Evolutionary conservation across 805 yeast genomes (phyloP), one percentile per base, ranked within the genome.

Genomic region (Gaillardinia entomophila): DNA sequence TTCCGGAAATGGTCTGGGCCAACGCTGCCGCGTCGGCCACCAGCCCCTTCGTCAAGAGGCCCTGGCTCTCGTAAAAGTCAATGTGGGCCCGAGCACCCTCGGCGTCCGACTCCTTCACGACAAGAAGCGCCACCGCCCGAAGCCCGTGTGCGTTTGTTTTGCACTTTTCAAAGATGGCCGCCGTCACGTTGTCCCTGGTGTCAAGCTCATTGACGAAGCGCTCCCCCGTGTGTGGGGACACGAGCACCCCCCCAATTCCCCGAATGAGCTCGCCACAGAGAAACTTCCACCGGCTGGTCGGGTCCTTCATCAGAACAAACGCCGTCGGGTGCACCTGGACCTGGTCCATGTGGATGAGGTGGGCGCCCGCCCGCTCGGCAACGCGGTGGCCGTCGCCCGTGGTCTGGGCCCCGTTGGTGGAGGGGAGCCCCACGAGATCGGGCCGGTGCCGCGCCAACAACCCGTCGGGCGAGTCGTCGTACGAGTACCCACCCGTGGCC

Each of bases 321-420:
- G 82, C 82, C 2, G 82, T 77, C 26, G 82, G 82, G 46, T 77
- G 82, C 8, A 77, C 64, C 51, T 77, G 83, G 14, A 77, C 55
- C 42, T 75, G 70, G 29, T 73, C 73, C 80, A 76, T 75, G 43
- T 75, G 75, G 12, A 74, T 62, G 38, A 75, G 52, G 6, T 64
- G 57, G 6, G 75, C 81, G 25, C 71, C 71, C 13, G 57, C 63
- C 14, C 53, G 28, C 18, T 54, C 60, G n/a, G 75, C 59, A n/a
- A 75, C 48, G 18, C 57, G 53, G 28, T 71, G 77, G 3, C 82
- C 80, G 46, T 77, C 82, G 13, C 83, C 83, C 1, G 75, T 58
- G 1, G 81, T 74, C 42, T 67, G 72, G 16, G 53, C 53, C 17
- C 79, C 77, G 48, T 77, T 77, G 1, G 82, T 75, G 29, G 77